Percentiles rank a stretch among this genome's conserved stretches.
phyloP scores from a whole-genome alignment of 768 basidiomycete genomes.

The Lentinus tigrinus region DNA sequence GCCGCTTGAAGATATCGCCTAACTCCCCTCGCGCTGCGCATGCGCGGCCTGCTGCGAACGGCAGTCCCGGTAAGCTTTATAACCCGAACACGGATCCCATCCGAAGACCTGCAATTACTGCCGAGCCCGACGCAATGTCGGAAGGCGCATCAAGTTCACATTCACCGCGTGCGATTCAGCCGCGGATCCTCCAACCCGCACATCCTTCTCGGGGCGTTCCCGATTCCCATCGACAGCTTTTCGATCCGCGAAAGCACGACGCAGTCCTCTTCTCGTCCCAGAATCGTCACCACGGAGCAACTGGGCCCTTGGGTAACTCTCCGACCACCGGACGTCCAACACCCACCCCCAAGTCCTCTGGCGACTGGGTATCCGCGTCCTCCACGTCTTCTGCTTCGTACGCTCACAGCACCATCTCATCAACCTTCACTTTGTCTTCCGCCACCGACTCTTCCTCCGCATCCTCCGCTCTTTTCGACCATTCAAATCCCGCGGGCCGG shows the following conservation, averaged over 20 bases:
- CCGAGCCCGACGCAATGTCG: slow-evolving; percentile 66
- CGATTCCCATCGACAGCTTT: slow-evolving; percentile 54
- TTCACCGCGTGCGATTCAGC: slow-evolving; percentile 32
- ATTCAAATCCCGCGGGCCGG: slow-evolving; percentile 52
- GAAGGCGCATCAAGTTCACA: slow-evolving; percentile 57
- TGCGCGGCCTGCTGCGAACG: slow-evolving; percentile 26
- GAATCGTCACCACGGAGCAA: slow-evolving; percentile 41
- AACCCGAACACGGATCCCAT: slow-evolving; percentile 73
- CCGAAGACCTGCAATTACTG: slow-evolving; percentile 47
- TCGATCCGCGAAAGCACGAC: slow-evolving; percentile 89
- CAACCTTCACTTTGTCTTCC: slow-evolving; percentile 71
- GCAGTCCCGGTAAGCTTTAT: slow-evolving; percentile 51
- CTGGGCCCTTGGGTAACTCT: slow-evolving; percentile 7
- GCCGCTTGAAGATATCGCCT: slow-evolving; percentile 66
- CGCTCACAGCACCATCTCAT: slow-evolving; percentile 64
- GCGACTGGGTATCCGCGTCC: slow-evolving; percentile 71
- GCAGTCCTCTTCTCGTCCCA: slow-evolving; percentile 80
- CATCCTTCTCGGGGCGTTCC: slow-evolving; percentile 35
- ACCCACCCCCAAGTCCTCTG: slow-evolving; percentile 60
- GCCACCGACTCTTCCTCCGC: slow-evolving; percentile 71
- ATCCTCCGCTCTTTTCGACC: slow-evolving; percentile 69
- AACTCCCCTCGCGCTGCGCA: slow-evolving; percentile 37
- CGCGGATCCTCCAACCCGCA: slow-evolving; percentile 29
- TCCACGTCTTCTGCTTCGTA: slow-evolving; percentile 65
- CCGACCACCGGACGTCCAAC: slow-evolving; percentile 35